Evolutionary conservation across 208 protist species (phyloP).

Genomic region (Crithidia sp.): DNA sequence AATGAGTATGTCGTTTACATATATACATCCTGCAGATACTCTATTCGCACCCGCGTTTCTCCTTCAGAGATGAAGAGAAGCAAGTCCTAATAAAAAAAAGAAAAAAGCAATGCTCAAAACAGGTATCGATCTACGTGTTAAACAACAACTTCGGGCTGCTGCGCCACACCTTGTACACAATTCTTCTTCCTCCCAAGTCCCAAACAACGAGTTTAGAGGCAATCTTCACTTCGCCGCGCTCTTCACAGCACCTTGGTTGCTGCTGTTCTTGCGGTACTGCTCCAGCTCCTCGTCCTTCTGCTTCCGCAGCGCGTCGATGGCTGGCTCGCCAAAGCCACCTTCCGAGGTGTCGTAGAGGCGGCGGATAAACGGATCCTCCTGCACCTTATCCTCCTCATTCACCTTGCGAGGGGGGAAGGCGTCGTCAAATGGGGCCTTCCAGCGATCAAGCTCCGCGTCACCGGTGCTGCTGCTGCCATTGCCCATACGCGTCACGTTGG

Average conservation of each 20-base stretch:
- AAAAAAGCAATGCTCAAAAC: constrained; percentile 25
- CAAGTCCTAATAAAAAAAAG: constrained; percentile 23
- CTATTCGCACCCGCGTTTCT: background rate
- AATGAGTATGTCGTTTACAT: too few species aligned
- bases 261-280: constrained; percentile 65
- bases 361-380: constrained; percentile 71
- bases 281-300: constrained; percentile 92
- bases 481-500: constrained; percentile 35
- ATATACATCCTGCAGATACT: too few species aligned
- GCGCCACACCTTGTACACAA: background rate
- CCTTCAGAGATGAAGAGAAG: constrained; percentile 1
- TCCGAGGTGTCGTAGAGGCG: constrained; percentile 68
- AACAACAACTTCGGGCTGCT: too few species aligned
- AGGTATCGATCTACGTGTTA: background rate
- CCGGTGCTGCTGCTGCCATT: constrained; percentile 51
- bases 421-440: constrained; percentile 78
- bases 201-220: too few species aligned
- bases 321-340: constrained; percentile 78
- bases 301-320: constrained; percentile 77
- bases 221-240: constrained; percentile 1
- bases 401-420: constrained; percentile 62
- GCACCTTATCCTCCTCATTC: constrained; percentile 37
- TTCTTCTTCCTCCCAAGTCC: background rate
- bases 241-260: constrained; percentile 10
- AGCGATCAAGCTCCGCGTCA: constrained; percentile 82